Evolutionary conservation across 192 early-diverging fungal genomes (phyloP).

Genomic region (Backusella westeae): DNA sequence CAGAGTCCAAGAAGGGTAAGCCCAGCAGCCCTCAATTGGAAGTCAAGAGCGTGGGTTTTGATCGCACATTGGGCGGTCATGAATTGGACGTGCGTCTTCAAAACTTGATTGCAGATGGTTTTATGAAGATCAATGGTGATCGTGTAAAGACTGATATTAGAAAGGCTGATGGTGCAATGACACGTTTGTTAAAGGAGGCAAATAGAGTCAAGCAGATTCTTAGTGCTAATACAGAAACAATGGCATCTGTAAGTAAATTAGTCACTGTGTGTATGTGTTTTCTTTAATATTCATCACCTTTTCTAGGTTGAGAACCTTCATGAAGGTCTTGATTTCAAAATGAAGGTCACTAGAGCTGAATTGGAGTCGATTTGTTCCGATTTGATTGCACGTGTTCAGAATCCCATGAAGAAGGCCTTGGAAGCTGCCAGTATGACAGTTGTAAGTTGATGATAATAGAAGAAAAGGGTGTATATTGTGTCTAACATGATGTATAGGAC

Average conservation of each 20-base stretch:
- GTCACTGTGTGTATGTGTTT: not conserved
- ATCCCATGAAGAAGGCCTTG: constrained; percentile 75
- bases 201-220: constrained; percentile 95
- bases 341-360: constrained; percentile 71
- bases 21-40: constrained; percentile 63
- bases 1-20: constrained; percentile 58
- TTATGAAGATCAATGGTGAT: constrained; percentile 53
- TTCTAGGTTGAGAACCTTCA: constrained; percentile 79
- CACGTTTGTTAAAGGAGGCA: constrained; percentile 88
- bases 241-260: constrained; percentile 59
- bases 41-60: constrained; percentile 79
- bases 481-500: constrained; percentile 23
- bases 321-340: constrained; percentile 83
- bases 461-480: too few species aligned
- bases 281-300: too few species aligned
- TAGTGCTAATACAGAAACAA: constrained; percentile 88
- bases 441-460: constrained; percentile 28
- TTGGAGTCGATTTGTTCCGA: constrained; percentile 73
- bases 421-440: constrained; percentile 62
- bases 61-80: constrained; percentile 84
- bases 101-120: constrained; percentile 74
- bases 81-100: constrained; percentile 83
- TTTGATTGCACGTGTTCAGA: constrained; percentile 63
- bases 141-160: constrained; percentile 55
- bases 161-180: constrained; percentile 79